Evolutionary conservation across 257 asterid genomes (phyloP).

Genomic region (Haberlea rhodopensis): DNA sequence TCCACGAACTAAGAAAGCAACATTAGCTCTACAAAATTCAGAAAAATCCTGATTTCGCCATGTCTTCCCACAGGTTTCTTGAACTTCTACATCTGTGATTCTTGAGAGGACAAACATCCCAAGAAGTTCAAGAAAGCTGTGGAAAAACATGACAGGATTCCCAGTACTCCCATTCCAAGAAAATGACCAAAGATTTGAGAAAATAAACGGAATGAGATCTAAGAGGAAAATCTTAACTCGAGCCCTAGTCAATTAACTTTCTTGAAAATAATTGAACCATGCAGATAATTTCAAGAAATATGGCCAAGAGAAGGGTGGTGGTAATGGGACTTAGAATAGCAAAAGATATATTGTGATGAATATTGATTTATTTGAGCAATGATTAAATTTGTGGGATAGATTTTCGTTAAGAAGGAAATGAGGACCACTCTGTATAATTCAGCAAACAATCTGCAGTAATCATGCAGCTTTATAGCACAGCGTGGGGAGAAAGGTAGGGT

Average conservation of each 20-base stretch:
- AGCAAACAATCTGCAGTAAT: conserved; percentile 39
- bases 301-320: not conserved
- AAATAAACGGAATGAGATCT: conserved; percentile 19
- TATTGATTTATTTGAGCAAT: not conserved
- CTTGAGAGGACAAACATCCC: not conserved
- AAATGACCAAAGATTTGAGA: conserved; percentile 15
- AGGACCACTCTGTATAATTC: conserved; percentile 54
- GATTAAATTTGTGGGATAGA: not conserved
- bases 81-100: conserved; percentile 38
- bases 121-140: conserved; percentile 69
- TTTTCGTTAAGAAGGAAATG: conserved; percentile 19
- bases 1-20: not conserved
- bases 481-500: conserved; percentile 54
- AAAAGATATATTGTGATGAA: conserved; percentile 3
- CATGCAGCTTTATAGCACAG: conserved; percentile 57
- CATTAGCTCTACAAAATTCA: not conserved
- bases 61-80: conserved; percentile 56
- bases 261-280: not conserved
- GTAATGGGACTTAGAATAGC: conserved; percentile 15
- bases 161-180: conserved; percentile 1
- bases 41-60: conserved; percentile 36
- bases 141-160: conserved; percentile 45
- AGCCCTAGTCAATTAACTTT: no score
- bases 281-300: not conserved
- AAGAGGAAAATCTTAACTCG: conserved; percentile 16